A percentile compares a stretch with the other conserved stretches of the same genome.
phyloP scores from a whole-genome alignment of 495 filamentous ascomycete genomes.

The Penicillium simplicissimum region DNA sequence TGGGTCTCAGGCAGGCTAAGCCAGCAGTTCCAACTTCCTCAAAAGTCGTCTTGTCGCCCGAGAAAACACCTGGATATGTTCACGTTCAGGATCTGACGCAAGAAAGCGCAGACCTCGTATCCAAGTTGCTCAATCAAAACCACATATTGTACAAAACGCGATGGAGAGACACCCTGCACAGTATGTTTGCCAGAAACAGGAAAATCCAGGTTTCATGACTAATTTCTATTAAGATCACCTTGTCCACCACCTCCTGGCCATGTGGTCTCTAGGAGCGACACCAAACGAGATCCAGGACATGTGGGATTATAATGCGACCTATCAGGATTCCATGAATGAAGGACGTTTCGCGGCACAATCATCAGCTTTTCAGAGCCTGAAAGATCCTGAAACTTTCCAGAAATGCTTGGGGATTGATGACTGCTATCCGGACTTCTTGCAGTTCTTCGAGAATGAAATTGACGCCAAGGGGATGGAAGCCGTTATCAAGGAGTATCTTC shows the following conservation, averaged over 20 bases:
- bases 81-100: background rate
- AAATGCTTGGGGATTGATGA: background rate
- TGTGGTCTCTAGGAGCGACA: background rate
- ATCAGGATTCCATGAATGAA: background rate
- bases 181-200: background rate
- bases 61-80: background rate
- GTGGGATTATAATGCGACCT: background rate
- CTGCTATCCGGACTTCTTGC: background rate
- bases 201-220: background rate
- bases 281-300: background rate
- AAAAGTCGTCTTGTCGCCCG: background rate
- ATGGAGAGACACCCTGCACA: background rate
- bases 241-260: background rate
- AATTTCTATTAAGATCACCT: background rate
- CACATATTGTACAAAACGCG: background rate
- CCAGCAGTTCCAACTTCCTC: too few relatives aligned
- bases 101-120: background rate
- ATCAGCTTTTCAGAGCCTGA: background rate
- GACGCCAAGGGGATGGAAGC: background rate
- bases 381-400: background rate
- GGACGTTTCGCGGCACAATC: background rate
- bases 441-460: constrained; percentile 1
- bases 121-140: background rate
- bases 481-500: constrained; percentile 1
- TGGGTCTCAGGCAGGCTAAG: too few relatives aligned